phyloP scores from a whole-genome alignment of 129 eudicot genomes.

The Erigeron canadensis region DNA sequence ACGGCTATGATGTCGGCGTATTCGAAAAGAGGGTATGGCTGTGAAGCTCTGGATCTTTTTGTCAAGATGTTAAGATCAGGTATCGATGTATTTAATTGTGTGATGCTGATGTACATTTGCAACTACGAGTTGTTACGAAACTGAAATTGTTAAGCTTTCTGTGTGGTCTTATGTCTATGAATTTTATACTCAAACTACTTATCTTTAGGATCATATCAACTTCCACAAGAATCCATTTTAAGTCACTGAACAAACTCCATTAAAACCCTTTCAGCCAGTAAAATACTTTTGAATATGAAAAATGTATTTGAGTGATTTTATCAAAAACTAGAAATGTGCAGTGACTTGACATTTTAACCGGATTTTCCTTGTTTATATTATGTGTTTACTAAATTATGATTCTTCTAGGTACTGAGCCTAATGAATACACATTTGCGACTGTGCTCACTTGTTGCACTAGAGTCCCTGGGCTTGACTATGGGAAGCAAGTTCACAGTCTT shows the following conservation, averaged over 20 bases:
- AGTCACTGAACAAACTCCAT: too few relatives aligned
- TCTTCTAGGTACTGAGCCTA: constrained; percentile 73
- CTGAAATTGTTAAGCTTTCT: too few relatives aligned
- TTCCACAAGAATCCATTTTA: too few relatives aligned
- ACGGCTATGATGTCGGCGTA: constrained; percentile 86
- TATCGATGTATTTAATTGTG: constrained; percentile 20
- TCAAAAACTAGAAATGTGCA: not conserved
- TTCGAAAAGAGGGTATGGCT: constrained; percentile 51
- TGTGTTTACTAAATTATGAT: constrained; percentile 23
- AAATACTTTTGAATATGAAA: not conserved
- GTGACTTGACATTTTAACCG: not conserved
- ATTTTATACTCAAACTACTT: too few relatives aligned
- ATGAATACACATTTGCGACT: constrained; percentile 87
- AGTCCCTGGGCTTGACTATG: constrained; percentile 40
- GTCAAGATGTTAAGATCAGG: constrained; percentile 89
- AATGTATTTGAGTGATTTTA: not conserved
- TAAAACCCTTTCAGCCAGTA: too few relatives aligned
- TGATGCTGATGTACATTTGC: constrained; percentile 1
- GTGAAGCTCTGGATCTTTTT: constrained; percentile 63
- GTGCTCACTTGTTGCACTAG: constrained; percentile 76
- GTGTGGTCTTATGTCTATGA: too few relatives aligned
- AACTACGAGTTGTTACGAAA: not conserved
- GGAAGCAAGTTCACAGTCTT: constrained; percentile 78
- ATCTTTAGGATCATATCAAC: too few relatives aligned
- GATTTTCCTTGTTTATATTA: not conserved